Conservation (phyloP, 2,329 filamentous ascomycete genomes). For the Fusarium sp. region DNA sequence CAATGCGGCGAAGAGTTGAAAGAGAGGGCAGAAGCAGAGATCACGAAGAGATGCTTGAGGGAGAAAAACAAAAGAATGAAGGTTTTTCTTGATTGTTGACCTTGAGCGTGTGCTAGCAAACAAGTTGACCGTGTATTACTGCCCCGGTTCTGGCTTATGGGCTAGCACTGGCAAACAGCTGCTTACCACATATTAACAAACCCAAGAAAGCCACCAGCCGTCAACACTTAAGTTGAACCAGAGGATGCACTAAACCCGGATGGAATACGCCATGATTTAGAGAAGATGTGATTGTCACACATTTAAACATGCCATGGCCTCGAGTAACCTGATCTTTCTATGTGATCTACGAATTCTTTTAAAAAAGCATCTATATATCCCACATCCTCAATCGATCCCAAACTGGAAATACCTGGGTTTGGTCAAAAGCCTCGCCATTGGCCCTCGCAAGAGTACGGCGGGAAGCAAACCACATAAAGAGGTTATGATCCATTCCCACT, state of each 20-base stretch:
- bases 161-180: not conserved
- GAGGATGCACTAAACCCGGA: accelerated
- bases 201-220: accelerated
- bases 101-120: not conserved
- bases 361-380: not conserved
- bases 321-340: too few relatives aligned
- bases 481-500: not conserved
- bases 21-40: not conserved
- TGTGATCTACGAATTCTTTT: not conserved
- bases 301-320: not conserved
- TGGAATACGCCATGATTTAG: accelerated
- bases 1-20: too few relatives aligned
- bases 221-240: accelerated
- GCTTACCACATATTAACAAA: accelerated
- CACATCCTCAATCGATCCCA: not conserved
- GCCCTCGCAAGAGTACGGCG: not conserved
- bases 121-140: not conserved
- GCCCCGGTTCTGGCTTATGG: accelerated
- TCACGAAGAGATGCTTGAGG: not conserved
- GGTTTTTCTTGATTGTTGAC: accelerated
- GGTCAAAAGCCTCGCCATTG: not conserved
- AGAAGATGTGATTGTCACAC: accelerated
- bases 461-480: not conserved
- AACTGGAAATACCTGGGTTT: not conserved
- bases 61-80: too few relatives aligned